Base-by-base conservation (phyloP, 306 rosid genomes). In the Delonix regia region DNA sequence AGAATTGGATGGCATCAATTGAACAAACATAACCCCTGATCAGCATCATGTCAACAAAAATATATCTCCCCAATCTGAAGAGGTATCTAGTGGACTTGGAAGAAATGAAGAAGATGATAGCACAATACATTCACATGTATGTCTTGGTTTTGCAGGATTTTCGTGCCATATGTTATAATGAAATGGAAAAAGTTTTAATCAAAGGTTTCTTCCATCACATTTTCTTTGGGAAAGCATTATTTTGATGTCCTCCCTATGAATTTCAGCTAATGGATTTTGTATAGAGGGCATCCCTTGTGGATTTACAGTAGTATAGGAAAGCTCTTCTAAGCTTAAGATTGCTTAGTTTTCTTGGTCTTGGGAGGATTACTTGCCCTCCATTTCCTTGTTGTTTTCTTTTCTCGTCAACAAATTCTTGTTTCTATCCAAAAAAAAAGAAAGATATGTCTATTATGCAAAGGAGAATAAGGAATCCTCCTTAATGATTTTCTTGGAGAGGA, bases 1-100 rank as follows among this genome's bases (percentile, higher is more conserved):
- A 80, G 67, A 41, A 51, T 62, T 51, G 76, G 76, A 65, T 71
- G 62, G 7, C 49, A 78, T 45, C 21, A 56, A 60, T 22, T 68
- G 41, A 16, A 36, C 64, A 67, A 34, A 33, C 33, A n/a, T 41
- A 77, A 41, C 44, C 59, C 30, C 60, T 33, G 57, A 28, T 9
- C 27, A 44, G 48, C 57, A 53, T 63, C 49, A 76, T 24, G 34
- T 56, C 25, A 64, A 36, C 41, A 47, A 64, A 34, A 76, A 36
- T 5, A n/a, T 11, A 48, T 41, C 33, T 47, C 51, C 71, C 24
- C 62, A 19, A 75, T 21, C 48, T 27, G 63, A n/a, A 14, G 27
- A 25, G 13, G 33, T 57, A 25, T 22, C 62, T 55, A 55, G 62
- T 10, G 33, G 9, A 42, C 16, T 12, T 36, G 28, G 30, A 62